Base-by-base conservation (phyloP, 169 alveolate species). In the Babesia sp. region DNA sequence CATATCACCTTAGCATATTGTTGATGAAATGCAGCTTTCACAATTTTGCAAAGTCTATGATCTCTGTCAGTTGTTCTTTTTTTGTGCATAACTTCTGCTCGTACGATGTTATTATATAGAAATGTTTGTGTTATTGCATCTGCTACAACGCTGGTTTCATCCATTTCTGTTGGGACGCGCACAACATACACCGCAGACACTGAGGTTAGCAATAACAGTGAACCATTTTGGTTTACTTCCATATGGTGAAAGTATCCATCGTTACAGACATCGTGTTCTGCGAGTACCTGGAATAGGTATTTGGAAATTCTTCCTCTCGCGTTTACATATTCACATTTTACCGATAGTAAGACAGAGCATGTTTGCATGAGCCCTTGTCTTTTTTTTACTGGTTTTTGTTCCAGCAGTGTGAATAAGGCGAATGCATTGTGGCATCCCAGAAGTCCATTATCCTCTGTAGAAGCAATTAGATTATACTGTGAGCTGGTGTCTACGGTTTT, bases 401-500 rank as follows among this genome's bases (percentile, higher is more conserved):
- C 80, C 37, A 58, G 34, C 44, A 78, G 42, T 16, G 86, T 78
- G 63, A 78, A 78, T 29, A 78, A 57, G 16, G 86, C 86, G 9
- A 45, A 53, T 5, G 76, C 20, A 36, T 68, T 45, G 37, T 39
- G 50, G 45, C 84, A 79, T 33, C 78, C 64, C 8, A 48, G 12
- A 48, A 46, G 37, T 20, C 61, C 74, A 31, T 48, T 14, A 46
- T 11, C 51, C 24, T 33, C 22, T 9, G 20, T 18, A 3, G 74
- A 56, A 14, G 74, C 54, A 3, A 64, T 29, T 1, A 64, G 61
- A 12, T 59, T 64, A 42, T 64, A 64, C 24, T 26, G 39, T 16
- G 59, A 64, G 24, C 55, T 8, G 1, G 61, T 48, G 39, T 64
- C 74, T 2, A 64, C 42, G 9, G 63, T 50, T 34, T 28, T 12